Evolutionary conservation across 139 green algal genomes (phyloP).

Genomic region (Chlorella sorokiniana): DNA sequence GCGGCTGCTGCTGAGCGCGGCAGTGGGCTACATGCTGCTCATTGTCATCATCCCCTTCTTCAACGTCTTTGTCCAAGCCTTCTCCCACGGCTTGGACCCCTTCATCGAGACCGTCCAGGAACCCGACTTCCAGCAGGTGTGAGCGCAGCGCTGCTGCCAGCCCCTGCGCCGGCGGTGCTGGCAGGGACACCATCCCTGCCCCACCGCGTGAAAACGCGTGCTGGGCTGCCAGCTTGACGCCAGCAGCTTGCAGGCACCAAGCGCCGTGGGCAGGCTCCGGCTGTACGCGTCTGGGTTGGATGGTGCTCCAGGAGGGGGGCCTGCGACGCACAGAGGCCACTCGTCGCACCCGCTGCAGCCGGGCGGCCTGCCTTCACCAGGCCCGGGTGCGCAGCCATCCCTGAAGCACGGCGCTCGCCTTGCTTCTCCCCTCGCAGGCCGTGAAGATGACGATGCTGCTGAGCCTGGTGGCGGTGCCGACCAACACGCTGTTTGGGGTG

Average conservation of each 20-base stretch:
- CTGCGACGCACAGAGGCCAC: no score
- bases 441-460: constrained; percentile 78
- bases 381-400: neutral
- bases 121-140: constrained; percentile 80
- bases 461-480: constrained; percentile 72
- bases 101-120: constrained; percentile 78
- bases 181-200: no score
- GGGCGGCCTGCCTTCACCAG: neutral
- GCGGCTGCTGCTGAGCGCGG: constrained; percentile 56
- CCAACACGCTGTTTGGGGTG: constrained; percentile 86
- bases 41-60: constrained; percentile 79
- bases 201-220: no score
- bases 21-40: constrained; percentile 67
- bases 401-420: neutral
- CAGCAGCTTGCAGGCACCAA: no score
- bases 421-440: constrained; percentile 2
- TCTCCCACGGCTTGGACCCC: constrained; percentile 70
- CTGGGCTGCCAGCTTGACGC: no score
- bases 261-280: no score
- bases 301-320: no score
- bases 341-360: no score
- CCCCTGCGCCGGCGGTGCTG: neutral
- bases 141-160: neutral
- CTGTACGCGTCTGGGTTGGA: no score
- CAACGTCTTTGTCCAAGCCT: constrained; percentile 87